Conservation (phyloP, 2,329 filamentous ascomycete species). For the Fusarium pseudoanthophilum region DNA sequence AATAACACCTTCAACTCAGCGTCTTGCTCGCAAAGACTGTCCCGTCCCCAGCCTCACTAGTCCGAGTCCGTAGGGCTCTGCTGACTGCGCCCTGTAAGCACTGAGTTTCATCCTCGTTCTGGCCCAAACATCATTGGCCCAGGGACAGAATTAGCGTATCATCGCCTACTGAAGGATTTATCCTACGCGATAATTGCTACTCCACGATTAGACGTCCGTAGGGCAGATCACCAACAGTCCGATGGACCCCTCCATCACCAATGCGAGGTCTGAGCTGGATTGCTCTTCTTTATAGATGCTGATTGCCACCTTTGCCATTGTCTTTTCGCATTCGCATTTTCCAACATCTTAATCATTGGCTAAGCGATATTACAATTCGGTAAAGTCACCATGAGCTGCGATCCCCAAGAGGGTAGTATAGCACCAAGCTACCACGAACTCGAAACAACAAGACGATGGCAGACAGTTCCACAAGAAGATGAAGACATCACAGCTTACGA, state of each 20-base stretch:
- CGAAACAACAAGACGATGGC: slow-evolving; percentile 10
- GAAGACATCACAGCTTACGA: slow-evolving; percentile 12
- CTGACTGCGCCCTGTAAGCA: slow-evolving; percentile 22
- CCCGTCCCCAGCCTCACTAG: background rate
- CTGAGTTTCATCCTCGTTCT: background rate
- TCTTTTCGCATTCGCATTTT: background rate
- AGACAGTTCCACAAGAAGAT: slow-evolving; percentile 8
- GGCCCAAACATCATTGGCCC: background rate
- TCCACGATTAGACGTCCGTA: background rate
- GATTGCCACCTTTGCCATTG: background rate
- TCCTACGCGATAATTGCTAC: background rate
- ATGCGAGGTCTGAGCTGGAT: background rate
- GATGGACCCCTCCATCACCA: slow-evolving; percentile 3
- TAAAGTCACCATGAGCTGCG: background rate
- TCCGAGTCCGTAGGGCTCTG: slow-evolving; percentile 22
- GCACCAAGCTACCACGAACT: slow-evolving; percentile 23
- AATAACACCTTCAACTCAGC: fast-evolving
- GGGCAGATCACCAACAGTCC: slow-evolving; percentile 12
- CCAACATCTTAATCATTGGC: background rate
- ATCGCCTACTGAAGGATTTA: slow-evolving; percentile 2
- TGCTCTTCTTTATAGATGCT: background rate
- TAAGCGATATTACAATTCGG: background rate
- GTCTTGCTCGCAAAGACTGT: background rate
- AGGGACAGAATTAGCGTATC: background rate
- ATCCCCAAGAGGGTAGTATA: slow-evolving; percentile 4